These are phyloP conservation scores for Xylaria sp. DNA, from an alignment of 2,329 filamentous ascomycete genomes.

Conservation along the genomic window DNA sequence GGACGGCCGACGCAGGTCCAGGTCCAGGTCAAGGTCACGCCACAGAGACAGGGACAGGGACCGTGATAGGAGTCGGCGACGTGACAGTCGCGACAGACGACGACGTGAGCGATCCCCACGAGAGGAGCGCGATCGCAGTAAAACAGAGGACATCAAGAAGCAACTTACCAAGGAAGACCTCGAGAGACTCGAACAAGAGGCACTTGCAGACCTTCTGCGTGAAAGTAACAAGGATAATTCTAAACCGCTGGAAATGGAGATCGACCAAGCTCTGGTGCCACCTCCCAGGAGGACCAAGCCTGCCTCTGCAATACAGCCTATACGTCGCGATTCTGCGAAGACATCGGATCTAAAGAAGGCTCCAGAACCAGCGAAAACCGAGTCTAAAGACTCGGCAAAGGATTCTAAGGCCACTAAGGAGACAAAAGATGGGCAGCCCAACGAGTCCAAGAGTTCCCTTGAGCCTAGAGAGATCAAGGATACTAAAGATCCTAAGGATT, in stretches of 20 bases:
- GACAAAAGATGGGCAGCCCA: constrained; percentile 34
- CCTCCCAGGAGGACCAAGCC: constrained; percentile 63
- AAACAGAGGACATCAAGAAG: constrained; percentile 60
- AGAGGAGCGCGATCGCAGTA: constrained; percentile 50
- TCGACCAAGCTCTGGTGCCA: constrained; percentile 65
- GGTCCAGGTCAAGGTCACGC: constrained; percentile 50
- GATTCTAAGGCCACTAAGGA: constrained; percentile 39
- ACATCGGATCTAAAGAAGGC: constrained; percentile 54
- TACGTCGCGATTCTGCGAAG: constrained; percentile 59
- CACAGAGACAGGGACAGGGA: constrained; percentile 50
- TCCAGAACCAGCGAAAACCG: constrained; percentile 46
- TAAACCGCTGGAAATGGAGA: constrained; percentile 64
- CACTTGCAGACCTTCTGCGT: constrained; percentile 66
- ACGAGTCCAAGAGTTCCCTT: constrained; percentile 39
- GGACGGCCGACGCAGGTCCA: constrained; percentile 45
- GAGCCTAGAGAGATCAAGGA: constrained; percentile 40
- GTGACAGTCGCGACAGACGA: constrained; percentile 48
- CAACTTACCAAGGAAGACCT: constrained; percentile 67
- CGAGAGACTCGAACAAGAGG: constrained; percentile 66
- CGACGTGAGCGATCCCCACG: constrained; percentile 49
- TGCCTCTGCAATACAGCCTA: constrained; percentile 68
- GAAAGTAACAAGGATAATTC: constrained; percentile 63
- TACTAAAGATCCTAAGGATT: constrained; percentile 40
- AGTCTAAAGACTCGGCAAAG: constrained; percentile 47
- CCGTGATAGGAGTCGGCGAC: constrained; percentile 49